Evolutionary conservation across 164 flowering plant genomes (phyloP).

Genomic region (Amborella trichopoda): DNA sequence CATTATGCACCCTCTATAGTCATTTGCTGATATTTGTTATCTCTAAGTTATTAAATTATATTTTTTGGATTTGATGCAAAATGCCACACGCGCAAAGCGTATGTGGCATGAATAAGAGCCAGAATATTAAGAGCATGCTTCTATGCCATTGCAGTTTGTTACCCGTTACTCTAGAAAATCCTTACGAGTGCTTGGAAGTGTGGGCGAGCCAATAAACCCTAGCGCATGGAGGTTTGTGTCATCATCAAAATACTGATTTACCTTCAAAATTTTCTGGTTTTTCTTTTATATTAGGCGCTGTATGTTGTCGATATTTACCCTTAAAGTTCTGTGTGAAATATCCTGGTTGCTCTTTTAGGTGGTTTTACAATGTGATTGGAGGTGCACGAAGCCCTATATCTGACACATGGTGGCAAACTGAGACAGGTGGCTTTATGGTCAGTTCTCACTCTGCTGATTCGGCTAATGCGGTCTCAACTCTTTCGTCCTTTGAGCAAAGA

Average conservation of each 20-base stretch:
- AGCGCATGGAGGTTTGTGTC: conserved; percentile 86
- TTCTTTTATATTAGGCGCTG: neutral
- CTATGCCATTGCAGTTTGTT: conserved; percentile 65
- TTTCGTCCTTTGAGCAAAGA: no score
- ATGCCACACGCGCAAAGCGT: no score
- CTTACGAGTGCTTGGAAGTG: conserved; percentile 91
- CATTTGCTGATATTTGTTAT: no score
- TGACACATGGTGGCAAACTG: conserved; percentile 99
- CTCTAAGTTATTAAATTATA: no score
- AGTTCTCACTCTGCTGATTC: neutral
- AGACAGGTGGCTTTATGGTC: conserved; percentile 98
- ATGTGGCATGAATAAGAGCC: no score
- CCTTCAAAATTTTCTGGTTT: neutral
- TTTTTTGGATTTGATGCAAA: no score
- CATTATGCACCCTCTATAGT: no score
- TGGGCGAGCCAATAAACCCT: conserved; percentile 98
- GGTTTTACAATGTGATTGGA: conserved; percentile 93
- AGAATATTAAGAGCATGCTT: no score
- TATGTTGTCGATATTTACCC: neutral
- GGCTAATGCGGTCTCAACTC: no score
- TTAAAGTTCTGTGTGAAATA: conserved; percentile 1
- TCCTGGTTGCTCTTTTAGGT: conserved; percentile 30
- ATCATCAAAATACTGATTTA: neutral
- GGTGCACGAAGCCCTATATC: conserved; percentile 92
- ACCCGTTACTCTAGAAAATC: conserved; percentile 81